Base-by-base conservation (phyloP, 2,329 filamentous ascomycete genomes). In the Ceratocystis eucalypticola region DNA sequence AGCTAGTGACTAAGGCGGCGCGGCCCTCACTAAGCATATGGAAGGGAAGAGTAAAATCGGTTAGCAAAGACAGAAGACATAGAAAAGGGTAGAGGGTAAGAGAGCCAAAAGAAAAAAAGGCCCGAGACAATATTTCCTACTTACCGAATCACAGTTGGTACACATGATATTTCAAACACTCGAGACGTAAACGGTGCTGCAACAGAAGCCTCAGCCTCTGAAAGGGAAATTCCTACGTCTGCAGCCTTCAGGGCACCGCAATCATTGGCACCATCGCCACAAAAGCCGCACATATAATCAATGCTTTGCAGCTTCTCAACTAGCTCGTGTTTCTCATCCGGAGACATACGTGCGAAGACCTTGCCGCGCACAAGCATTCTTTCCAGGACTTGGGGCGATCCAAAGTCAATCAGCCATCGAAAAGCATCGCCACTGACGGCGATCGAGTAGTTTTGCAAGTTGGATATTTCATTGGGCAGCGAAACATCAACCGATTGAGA, bases 331-430 rank as follows among this genome's bases (percentile, higher is more conserved):
- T 99, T 99, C 75, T 99, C 94, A 73, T 99, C 95, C 0, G 94
- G 95, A 1, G 93, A 97, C 94, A 99, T 99, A 71, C 94, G 88
- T 3, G 94, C 95, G 75, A 96, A 99, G 1, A 99, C 91, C 75
- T 94, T 93, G 30, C 93, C 92, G 65, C 84, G 84, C 45, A 96
- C 87, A 65, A 99, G 88, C 86, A 97, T 93, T 80, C 94, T 74
- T 68, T 87, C 86, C 44, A 97, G 78, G 0, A 95, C 82, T 65
- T 89, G 85, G n/a, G 89, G 84, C 0, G 88, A 85, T 0, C 89
- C 93, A 75, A 87, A 97, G 76, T 99, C 93, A 62, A 99, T 81
- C 63, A 97, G 86, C 94, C 94, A 99, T 69, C 94, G 87, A 76
- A 99, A 99, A 0, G 96, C 89, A 72, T 99, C 94, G 57, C 94